phyloP scores from a whole-genome alignment of 1,284 basidiomycete genomes.

The Ceratobasidium sp. region DNA sequence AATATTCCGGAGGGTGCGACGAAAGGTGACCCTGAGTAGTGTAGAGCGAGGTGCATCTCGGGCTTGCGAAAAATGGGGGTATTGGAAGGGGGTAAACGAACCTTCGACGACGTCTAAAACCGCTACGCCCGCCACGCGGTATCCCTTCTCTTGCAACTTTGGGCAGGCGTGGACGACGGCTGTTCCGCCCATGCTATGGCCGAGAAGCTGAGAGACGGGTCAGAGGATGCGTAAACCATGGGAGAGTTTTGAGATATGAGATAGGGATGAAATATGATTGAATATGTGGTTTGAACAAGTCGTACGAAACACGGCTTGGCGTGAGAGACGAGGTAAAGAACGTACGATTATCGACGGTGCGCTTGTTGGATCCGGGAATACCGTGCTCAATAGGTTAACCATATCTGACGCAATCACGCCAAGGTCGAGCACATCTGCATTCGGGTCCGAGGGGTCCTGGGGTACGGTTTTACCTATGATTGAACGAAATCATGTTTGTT shows the following conservation, averaged over 20 bases:
- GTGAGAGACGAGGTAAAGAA: slow-evolving; percentile 45
- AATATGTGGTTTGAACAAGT: slow-evolving; percentile 49
- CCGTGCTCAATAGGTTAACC: slow-evolving; percentile 70
- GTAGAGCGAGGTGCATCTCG: no score
- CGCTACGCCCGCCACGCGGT: slow-evolving; percentile 82
- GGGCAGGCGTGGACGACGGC: slow-evolving; percentile 82
- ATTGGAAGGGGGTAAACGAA: slow-evolving; percentile 53
- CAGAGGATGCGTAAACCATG: no score
- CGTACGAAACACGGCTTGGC: slow-evolving; percentile 23
- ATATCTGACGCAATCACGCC: slow-evolving; percentile 82
- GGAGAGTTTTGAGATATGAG: no score
- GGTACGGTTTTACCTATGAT: slow-evolving; percentile 70
- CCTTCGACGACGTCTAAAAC: slow-evolving; percentile 98
- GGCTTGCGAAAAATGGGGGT: no score
- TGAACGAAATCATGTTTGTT: not conserved
- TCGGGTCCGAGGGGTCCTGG: slow-evolving; percentile 53
- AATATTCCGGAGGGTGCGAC: not conserved
- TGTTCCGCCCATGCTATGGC: slow-evolving; percentile 93
- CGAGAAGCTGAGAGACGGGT: slow-evolving; percentile 70
- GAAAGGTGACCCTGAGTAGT: no score
- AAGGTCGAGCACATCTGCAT: slow-evolving; percentile 71
- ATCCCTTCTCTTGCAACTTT: slow-evolving; percentile 73
- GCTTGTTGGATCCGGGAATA: slow-evolving; percentile 73
- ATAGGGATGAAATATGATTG: no score
- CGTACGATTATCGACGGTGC: slow-evolving; percentile 82